Evolutionary conservation across 768 basidiomycete genomes (phyloP).

Genomic region (Suillus sp.): DNA sequence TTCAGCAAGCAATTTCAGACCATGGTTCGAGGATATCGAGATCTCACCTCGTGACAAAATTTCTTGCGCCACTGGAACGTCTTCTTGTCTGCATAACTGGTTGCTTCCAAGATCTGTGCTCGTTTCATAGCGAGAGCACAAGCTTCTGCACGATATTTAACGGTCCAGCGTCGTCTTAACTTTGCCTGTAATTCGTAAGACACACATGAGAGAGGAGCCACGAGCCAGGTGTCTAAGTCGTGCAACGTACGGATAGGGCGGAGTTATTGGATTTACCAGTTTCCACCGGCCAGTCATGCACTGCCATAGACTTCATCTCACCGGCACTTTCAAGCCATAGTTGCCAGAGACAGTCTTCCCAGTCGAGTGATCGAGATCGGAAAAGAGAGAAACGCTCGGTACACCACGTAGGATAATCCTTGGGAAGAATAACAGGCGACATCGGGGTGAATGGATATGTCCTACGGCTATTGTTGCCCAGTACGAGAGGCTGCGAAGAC

Average conservation of each 20-base stretch:
- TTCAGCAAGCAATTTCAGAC: not conserved
- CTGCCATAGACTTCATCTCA: constrained; percentile 20
- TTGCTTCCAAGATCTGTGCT: constrained; percentile 33
- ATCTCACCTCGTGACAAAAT: constrained; percentile 52
- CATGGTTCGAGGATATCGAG: not conserved
- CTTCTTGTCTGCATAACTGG: constrained; percentile 40
- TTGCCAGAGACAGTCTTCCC: constrained; percentile 71
- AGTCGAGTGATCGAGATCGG: constrained; percentile 50
- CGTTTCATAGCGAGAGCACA: constrained; percentile 53
- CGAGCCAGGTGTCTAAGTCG: not conserved
- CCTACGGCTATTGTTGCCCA: constrained; percentile 33
- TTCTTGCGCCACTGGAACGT: constrained; percentile 56
- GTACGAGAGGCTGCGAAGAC: constrained; percentile 27
- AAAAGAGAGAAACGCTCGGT: constrained; percentile 54
- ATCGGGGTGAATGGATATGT: constrained; percentile 43
- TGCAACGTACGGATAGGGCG: constrained; percentile 2
- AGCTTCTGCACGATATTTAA: constrained; percentile 52
- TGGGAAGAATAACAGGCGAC: constrained; percentile 47
- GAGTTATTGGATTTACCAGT: not conserved
- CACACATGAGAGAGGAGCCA: constrained; percentile 6
- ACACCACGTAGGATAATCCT: constrained; percentile 59
- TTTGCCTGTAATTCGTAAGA: constrained; percentile 34
- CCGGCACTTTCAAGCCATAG: constrained; percentile 59
- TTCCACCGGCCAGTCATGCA: not conserved
- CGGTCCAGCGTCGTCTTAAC: constrained; percentile 45